Evolutionary conservation across 2,329 filamentous ascomycete species (phyloP).

Genomic region (Fusarium sp.): DNA sequence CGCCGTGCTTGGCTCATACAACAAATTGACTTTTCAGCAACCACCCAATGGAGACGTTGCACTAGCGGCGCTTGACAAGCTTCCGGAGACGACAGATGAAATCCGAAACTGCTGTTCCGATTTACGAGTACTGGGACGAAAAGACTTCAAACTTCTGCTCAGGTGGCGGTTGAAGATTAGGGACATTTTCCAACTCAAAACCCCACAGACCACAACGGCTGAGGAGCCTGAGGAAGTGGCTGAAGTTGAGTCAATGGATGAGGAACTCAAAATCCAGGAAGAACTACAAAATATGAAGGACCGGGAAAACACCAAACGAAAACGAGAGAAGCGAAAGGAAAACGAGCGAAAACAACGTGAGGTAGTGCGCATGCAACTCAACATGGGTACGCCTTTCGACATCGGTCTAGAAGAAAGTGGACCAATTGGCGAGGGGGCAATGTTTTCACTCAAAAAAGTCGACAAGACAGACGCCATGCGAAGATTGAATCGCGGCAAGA

Average conservation of each 20-base stretch:
- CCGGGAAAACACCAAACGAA: constrained; percentile 77
- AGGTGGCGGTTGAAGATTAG: constrained; percentile 90
- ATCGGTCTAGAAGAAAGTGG: constrained; percentile 91
- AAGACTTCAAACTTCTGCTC: constrained; percentile 90
- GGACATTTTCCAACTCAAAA: constrained; percentile 87
- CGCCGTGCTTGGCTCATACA: constrained; percentile 85
- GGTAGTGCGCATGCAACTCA: constrained; percentile 94
- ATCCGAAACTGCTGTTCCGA: constrained; percentile 82
- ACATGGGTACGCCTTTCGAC: constrained; percentile 96
- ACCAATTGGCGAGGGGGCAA: constrained; percentile 79
- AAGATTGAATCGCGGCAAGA: constrained; percentile 74
- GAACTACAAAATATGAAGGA: constrained; percentile 86
- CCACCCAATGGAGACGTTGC: constrained; percentile 85
- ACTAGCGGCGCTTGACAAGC: constrained; percentile 82
- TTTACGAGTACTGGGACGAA: constrained; percentile 84
- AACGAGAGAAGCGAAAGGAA: constrained; percentile 83
- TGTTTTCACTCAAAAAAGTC: constrained; percentile 85
- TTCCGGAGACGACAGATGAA: constrained; percentile 87
- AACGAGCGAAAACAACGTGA: constrained; percentile 96
- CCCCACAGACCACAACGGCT: constrained; percentile 63
- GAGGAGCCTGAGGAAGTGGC: constrained; percentile 74
- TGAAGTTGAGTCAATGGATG: constrained; percentile 89
- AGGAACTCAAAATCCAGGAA: constrained; percentile 89
- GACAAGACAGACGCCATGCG: constrained; percentile 78
- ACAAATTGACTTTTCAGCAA: constrained; percentile 85